Conservation (phyloP, 257 asterid genomes). For the Nicotiana sylvestris region DNA sequence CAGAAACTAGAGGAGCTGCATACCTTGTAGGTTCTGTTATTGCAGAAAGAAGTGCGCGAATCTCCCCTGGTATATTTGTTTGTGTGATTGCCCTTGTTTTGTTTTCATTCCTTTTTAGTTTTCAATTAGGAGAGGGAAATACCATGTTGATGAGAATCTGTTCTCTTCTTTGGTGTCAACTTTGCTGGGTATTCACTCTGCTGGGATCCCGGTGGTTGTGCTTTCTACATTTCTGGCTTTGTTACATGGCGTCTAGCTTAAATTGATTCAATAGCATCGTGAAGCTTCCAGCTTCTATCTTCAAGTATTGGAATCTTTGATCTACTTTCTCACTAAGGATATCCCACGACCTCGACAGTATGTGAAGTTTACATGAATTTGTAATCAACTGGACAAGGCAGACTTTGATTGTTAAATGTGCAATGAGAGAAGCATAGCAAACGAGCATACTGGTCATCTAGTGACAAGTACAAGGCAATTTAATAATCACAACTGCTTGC, state of each 20-base stretch:
- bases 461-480: background rate
- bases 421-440: background rate
- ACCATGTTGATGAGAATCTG: no score
- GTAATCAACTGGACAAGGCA: background rate
- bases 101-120: no score
- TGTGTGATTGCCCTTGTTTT: background rate
- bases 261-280: no score
- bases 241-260: no score
- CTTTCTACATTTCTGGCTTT: no score
- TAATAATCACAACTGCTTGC: background rate
- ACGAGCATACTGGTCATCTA: background rate
- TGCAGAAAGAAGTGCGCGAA: background rate
- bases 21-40: background rate
- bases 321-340: background rate
- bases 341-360: background rate
- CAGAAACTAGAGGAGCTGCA: background rate
- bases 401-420: background rate
- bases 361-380: background rate
- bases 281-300: no score
- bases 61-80: background rate
- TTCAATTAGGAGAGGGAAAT: no score
- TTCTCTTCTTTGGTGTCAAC: no score
- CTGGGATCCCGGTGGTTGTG: no score
- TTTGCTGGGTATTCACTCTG: no score
- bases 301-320: background rate